A percentile compares a stretch with the other conserved stretches of the same genome.
These are phyloP conservation scores for Xylaria acuta DNA, from an alignment of 495 filamentous ascomycete genomes.

Conservation along the genomic window DNA sequence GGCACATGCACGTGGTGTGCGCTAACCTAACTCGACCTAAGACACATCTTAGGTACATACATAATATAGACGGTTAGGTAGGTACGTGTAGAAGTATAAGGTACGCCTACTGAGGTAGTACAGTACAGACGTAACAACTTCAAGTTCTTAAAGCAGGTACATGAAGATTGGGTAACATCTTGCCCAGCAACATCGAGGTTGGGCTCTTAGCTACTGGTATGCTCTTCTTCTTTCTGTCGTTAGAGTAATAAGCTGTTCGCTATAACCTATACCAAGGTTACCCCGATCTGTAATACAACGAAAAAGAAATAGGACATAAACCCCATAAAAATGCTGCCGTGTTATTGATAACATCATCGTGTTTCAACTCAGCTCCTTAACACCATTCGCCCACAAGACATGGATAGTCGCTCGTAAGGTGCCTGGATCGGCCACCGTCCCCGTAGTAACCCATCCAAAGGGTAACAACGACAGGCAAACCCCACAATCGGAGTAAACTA, in stretches of 20 bases:
- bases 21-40: not conserved
- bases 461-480: conserved; percentile 29
- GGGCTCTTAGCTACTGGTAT: not conserved
- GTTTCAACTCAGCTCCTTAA: not conserved
- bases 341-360: not conserved
- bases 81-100: no score
- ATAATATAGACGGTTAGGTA: not conserved
- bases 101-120: not conserved
- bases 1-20: not conserved
- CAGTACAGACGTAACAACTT: not conserved
- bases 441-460: not conserved
- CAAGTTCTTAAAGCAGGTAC: not conserved
- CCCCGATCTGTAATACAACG: not conserved
- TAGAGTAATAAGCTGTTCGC: not conserved
- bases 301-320: not conserved
- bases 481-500: conserved; percentile 25
- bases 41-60: not conserved
- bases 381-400: conserved; percentile 12
- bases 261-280: not conserved
- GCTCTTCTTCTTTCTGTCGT: not conserved
- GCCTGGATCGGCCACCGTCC: not conserved
- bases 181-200: not conserved
- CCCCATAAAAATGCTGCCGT: not conserved
- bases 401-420: not conserved
- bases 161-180: not conserved